Evolutionary conservation across 2,329 filamentous ascomycete genomes (phyloP), one percentile per base, ranked within the genome.

Genomic region (Ceratocystis variospora): DNA sequence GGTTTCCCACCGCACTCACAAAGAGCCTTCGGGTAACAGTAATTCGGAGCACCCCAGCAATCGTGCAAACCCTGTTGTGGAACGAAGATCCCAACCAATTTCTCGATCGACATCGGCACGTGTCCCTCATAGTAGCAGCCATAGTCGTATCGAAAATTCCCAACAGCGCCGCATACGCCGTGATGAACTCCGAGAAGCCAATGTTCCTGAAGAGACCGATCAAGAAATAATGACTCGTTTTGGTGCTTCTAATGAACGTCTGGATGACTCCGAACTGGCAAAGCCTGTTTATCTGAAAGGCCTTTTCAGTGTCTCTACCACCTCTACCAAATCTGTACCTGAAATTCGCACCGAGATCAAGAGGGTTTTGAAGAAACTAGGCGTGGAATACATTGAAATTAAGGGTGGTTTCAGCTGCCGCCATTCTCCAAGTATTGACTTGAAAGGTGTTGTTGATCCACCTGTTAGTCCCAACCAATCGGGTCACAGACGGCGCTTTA

Each of bases 211-310:
- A 74, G 94, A 96, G 76, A 96, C 91, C 0, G 83, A 86, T 62
- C 91, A 96, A 67, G 77, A 90, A 31, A 83, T 81, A 19, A 82
- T 85, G 67, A 79, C 79, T 44, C 86, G 83, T 67, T 82, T 83
- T 2, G 75, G 80, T 33, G 44, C 59, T 7, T 87, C 84, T 7
- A 83, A 81, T 1, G 84, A 87, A 50, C 77, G 82, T 28, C 75
- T 87, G 8, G 81, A 84, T 68, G 85, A 83, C 70, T 86, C 88
- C 4, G 90, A 95, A 70, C 83, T 93, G 68, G 87, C 93, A 64
- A 96, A 96, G 74, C 94, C 94, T 0, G 94, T 97, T 2, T 97
- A 88, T 74, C 83, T 99, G 67, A 99, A 97, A 76, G 94, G 94
- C 3, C 81, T 99, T 19, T 97, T 99, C 77, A 97, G 93, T 72